Conservation (phyloP, 129 eudicot species). For the Kitagawia praeruptora region DNA sequence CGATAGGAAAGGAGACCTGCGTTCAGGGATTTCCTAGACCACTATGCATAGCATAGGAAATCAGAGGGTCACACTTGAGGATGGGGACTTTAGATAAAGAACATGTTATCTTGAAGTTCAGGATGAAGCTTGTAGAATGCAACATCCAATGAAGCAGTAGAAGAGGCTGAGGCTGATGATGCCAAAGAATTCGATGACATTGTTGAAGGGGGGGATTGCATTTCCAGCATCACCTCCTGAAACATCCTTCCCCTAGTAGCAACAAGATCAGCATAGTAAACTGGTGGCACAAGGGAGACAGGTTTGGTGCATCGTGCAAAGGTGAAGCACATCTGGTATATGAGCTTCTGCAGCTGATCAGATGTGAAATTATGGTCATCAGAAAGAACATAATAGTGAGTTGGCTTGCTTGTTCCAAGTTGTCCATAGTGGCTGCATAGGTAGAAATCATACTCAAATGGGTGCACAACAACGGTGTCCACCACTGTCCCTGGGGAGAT, state of each 20-base stretch:
- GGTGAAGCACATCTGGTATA: slow-evolving; percentile 55
- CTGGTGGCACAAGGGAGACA: slow-evolving; percentile 74
- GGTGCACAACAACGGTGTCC: slow-evolving; percentile 47
- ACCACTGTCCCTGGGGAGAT: slow-evolving; percentile 64
- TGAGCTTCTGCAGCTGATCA: slow-evolving; percentile 54
- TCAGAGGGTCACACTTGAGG: neutral
- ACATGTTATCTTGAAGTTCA: slow-evolving; percentile 42
- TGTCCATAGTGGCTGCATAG: slow-evolving; percentile 63
- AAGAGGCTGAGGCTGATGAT: neutral
- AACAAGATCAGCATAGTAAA: slow-evolving; percentile 75
- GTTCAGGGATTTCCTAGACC: slow-evolving; percentile 12
- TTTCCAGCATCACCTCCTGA: slow-evolving; percentile 36
- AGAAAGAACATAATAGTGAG: slow-evolving; percentile 57
- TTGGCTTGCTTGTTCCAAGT: slow-evolving; percentile 73
- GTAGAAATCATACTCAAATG: slow-evolving; percentile 54
- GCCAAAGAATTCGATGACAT: neutral
- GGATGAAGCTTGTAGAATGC: slow-evolving; percentile 28
- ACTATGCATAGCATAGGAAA: neutral
- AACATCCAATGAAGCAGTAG: slow-evolving; percentile 24
- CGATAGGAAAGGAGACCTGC: slow-evolving; percentile 34
- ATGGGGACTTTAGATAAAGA: slow-evolving; percentile 32
- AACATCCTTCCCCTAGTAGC: slow-evolving; percentile 67
- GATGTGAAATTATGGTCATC: slow-evolving; percentile 49
- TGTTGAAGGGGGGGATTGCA: neutral
- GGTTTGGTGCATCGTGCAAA: slow-evolving; percentile 80